Percentiles rank a stretch among this genome's conserved stretches.
Evolutionary conservation across 768 basidiomycete species (phyloP).

Genomic region (Chalciporus pseudorubinellus): DNA sequence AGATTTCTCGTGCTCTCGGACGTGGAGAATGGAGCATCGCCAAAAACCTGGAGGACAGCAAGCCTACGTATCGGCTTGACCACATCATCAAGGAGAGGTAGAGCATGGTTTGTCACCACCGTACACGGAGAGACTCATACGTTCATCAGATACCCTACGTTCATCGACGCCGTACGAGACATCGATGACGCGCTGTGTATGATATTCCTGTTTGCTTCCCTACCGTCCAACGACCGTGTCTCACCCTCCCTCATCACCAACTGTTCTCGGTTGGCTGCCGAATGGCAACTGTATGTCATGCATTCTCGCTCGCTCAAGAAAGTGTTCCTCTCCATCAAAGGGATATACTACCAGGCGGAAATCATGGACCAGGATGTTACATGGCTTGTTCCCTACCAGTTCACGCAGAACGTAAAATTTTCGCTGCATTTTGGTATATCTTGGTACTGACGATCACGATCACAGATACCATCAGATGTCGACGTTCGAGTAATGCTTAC

Average conservation of each 20-base stretch:
- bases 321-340: slow-evolving; percentile 95
- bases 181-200: slow-evolving; percentile 97
- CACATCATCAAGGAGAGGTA: slow-evolving; percentile 98
- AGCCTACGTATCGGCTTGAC: slow-evolving; percentile 87
- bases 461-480: slow-evolving; percentile 88
- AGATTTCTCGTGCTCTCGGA: slow-evolving; percentile 88
- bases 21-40: slow-evolving; percentile 94
- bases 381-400: slow-evolving; percentile 97
- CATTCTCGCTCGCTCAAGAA: slow-evolving; percentile 81
- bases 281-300: slow-evolving; percentile 98
- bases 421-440: background rate
- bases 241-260: slow-evolving; percentile 85
- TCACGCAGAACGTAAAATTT: slow-evolving; percentile 81
- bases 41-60: slow-evolving; percentile 90
- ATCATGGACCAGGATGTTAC: slow-evolving; percentile 89
- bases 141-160: slow-evolving; percentile 83
- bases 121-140: slow-evolving; percentile 6
- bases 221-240: slow-evolving; percentile 83
- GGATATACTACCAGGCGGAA: slow-evolving; percentile 96
- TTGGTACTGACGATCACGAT: slow-evolving; percentile 8
- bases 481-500: slow-evolving; percentile 98
- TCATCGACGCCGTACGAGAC: slow-evolving; percentile 92
- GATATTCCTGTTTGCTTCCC: slow-evolving; percentile 86
- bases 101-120: slow-evolving; percentile 11
- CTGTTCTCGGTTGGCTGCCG: slow-evolving; percentile 83